Conservation (phyloP, 345 rosid species). For the Microthlaspi erraticum region DNA sequence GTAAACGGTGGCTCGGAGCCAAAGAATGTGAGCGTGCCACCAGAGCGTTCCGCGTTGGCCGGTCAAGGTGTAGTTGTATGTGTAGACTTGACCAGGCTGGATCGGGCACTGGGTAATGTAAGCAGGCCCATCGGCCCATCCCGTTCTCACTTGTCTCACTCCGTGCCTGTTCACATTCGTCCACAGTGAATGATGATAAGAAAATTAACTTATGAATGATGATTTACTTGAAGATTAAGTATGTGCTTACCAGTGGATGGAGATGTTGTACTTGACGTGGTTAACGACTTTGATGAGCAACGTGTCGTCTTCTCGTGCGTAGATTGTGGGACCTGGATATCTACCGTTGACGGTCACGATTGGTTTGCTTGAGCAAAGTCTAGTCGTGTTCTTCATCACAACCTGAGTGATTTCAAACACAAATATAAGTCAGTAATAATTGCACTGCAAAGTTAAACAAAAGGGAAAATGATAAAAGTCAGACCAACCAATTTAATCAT, state of each 20-base stretch:
- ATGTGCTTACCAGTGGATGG: slow-evolving; percentile 79
- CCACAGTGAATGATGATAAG: not conserved
- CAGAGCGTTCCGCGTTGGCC: slow-evolving; percentile 91
- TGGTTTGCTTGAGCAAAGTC: slow-evolving; percentile 77
- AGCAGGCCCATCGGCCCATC: slow-evolving; percentile 98
- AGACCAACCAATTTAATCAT: not conserved
- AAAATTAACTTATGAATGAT: not conserved
- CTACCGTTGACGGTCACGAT: slow-evolving; percentile 82
- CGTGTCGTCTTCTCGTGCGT: slow-evolving; percentile 86
- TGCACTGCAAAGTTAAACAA: slow-evolving; percentile 7
- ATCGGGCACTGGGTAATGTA: slow-evolving; percentile 93
- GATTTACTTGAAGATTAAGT: not conserved
- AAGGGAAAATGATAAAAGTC: not conserved
- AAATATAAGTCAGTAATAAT: slow-evolving; percentile 15
- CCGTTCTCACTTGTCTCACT: slow-evolving; percentile 71
- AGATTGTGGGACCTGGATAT: slow-evolving; percentile 88
- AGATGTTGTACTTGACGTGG: slow-evolving; percentile 80
- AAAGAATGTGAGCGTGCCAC: slow-evolving; percentile 95
- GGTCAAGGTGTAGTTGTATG: slow-evolving; percentile 82
- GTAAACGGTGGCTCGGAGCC: slow-evolving; percentile 89
- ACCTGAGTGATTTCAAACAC: slow-evolving; percentile 51
- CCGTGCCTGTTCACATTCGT: slow-evolving; percentile 68
- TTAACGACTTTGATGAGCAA: slow-evolving; percentile 80
- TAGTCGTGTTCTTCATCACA: slow-evolving; percentile 67
- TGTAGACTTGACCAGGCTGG: slow-evolving; percentile 69